These are phyloP conservation scores for Suhomyces wounanorum DNA, from an alignment of 1,139 yeast species.

Conservation along the genomic window DNA sequence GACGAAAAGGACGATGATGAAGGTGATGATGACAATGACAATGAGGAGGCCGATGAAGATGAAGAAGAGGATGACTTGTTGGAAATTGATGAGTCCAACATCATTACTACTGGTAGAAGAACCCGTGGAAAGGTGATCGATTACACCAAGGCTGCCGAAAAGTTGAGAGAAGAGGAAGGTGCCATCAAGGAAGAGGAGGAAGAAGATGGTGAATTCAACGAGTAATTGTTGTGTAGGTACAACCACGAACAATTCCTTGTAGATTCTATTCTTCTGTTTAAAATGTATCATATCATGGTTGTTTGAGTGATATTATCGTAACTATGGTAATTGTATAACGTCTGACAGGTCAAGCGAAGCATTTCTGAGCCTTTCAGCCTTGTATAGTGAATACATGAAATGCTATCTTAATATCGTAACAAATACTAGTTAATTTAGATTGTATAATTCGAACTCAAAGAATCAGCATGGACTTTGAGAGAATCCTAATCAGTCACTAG, in stretches of 20 bases:
- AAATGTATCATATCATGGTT: background rate
- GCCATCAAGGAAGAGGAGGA: slow-evolving; percentile 30
- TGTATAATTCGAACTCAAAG: no score
- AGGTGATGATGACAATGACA: slow-evolving; percentile 35
- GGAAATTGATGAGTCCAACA: slow-evolving; percentile 83
- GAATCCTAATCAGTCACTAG: no score
- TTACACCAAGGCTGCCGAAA: slow-evolving; percentile 80
- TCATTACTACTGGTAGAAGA: slow-evolving; percentile 82
- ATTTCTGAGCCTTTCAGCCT: background rate
- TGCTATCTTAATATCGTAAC: background rate
- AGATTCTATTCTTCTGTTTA: background rate
- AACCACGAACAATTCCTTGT: no score
- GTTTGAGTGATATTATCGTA: background rate
- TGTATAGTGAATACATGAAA: background rate
- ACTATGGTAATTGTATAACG: background rate
- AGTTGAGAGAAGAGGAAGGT: slow-evolving; percentile 56
- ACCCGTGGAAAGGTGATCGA: slow-evolving; percentile 90
- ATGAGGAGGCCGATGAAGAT: slow-evolving; percentile 33
- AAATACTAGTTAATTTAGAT: no score
- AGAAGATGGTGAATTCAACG: slow-evolving; percentile 40
- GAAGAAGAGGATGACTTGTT: slow-evolving; percentile 75
- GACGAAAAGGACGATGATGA: slow-evolving; percentile 51
- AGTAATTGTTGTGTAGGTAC: background rate
- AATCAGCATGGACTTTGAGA: no score
- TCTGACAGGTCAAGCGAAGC: background rate